Evolutionary conservation across 352 stramenopile species (phyloP).

Genomic region (Phytopythium cucurbitacearum): DNA sequence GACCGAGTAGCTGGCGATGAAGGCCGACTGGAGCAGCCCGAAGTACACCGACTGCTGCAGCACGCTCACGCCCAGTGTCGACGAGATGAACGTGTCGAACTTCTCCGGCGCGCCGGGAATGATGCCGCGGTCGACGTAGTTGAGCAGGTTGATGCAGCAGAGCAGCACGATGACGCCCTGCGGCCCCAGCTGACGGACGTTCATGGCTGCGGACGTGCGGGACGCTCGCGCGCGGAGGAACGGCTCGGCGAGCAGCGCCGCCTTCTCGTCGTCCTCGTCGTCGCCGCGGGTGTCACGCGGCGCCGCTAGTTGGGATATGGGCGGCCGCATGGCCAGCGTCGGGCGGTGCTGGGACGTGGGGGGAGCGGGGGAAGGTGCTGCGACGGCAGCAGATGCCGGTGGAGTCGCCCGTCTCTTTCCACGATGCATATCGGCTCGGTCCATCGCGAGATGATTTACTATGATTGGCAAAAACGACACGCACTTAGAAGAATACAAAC

Average conservation of each 20-base stretch:
- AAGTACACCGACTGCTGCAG: conserved; percentile 77
- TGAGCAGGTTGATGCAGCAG: conserved; percentile 90
- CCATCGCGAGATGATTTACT: too few relatives aligned
- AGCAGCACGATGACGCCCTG: conserved; percentile 81
- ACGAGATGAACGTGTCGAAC: conserved; percentile 91
- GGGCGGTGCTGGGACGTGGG: too few relatives aligned
- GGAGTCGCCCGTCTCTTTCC: not conserved
- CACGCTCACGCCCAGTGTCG: conserved; percentile 56
- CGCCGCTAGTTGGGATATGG: too few relatives aligned
- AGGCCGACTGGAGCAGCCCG: conserved; percentile 88
- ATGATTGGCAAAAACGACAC: not conserved
- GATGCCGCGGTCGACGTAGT: conserved; percentile 94
- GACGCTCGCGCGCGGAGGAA: not conserved
- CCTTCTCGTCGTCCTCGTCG: conserved; percentile 5
- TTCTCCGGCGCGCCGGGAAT: conserved; percentile 90
- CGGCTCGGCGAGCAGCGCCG: conserved; percentile 2
- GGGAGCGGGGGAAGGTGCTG: not conserved
- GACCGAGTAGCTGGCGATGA: conserved; percentile 92
- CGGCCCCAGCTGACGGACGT: conserved; percentile 24
- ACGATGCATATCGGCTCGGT: not conserved
- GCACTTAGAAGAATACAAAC: conserved; percentile 2
- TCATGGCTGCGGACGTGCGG: not conserved
- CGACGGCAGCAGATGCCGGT: not conserved
- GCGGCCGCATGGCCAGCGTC: too few relatives aligned
- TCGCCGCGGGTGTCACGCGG: too few relatives aligned